Conservation (phyloP, 2,329 filamentous ascomycete genomes). For the Sclerotinia minor region DNA sequence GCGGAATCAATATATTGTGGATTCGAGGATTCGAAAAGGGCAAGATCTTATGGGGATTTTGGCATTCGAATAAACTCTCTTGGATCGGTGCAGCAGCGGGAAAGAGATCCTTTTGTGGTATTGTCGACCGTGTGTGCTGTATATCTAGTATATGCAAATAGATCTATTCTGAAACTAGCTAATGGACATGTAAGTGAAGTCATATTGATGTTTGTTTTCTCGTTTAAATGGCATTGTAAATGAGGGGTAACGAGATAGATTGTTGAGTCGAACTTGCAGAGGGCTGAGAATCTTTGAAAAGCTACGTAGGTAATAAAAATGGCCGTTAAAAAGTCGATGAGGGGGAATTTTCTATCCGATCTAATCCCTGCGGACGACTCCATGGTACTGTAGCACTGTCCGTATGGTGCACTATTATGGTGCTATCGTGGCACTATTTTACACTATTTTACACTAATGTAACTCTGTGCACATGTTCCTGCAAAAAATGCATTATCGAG, state of each 20-base stretch:
- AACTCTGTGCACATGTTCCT: conserved; percentile 17
- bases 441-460: conserved; percentile 2
- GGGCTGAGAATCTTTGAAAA: neutral
- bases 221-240: neutral
- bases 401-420: neutral
- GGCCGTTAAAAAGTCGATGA: neutral
- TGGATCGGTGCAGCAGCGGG: neutral
- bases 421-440: neutral
- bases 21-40: neutral
- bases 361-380: neutral
- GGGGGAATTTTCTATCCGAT: conserved; percentile 3
- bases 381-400: neutral
- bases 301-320: neutral
- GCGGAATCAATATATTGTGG: too few relatives aligned
- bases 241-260: neutral
- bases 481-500: conserved; percentile 14
- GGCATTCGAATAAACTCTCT: neutral
- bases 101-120: neutral
- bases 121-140: neutral
- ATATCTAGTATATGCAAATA: neutral
- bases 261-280: neutral
- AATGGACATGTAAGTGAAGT: neutral
- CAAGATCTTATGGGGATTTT: neutral
- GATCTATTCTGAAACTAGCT: too few relatives aligned
- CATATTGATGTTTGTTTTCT: neutral